Evolutionary conservation across 306 rosid species (phyloP), one percentile per base, ranked within the genome.

Genomic region (Pyrus pyrifolia): DNA sequence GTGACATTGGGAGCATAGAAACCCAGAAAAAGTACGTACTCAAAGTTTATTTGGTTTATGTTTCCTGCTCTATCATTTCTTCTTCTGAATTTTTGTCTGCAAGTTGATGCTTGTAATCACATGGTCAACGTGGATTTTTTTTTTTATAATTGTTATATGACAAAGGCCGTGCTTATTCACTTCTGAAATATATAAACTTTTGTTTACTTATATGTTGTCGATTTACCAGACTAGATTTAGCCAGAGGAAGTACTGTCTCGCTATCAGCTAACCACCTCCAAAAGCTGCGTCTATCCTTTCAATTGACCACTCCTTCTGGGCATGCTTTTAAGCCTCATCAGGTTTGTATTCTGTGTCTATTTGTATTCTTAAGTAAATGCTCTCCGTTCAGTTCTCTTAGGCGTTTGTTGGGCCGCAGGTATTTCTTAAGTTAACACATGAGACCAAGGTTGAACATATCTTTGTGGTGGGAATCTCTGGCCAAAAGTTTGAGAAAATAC

Each of bases 241-340:
- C 88, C 81, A 94, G 96, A 75, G 87, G 84, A 70, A 86, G 75
- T 80, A 78, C 68, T 38, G 82, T 89, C 63, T 88, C 88, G 52
- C 80, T 93, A 81, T 87, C 97, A 46, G 98, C 99, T 57, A 96
- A 93, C 89, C 99, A 96, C 87, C 90, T 93, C 72, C 99, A 93
- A 84, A 96, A 93, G 84, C 78, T 93, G 84, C 91, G 89, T 29
- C 75, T 96, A 55, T 96, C 94, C 76, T 93, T 96, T 83, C 89
- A 85, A 72, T 84, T 96, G 85, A 79, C 90, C 80, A 87, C 92
- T 46, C 98, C 96, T 62, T 80, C 46, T 46, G 98, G 94, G 49
- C 85, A 79, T 67, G 79, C 69, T 79, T 96, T 92, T 78, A 89
- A 88, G 88, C 98, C 98, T n/a, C 96, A 93, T 80, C 99, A 93